A percentile compares a stretch with the other conserved stretches of the same genome.
These are phyloP conservation scores for Dimocarpus longan DNA, from an alignment of 345 rosid genomes.

Conservation along the genomic window DNA sequence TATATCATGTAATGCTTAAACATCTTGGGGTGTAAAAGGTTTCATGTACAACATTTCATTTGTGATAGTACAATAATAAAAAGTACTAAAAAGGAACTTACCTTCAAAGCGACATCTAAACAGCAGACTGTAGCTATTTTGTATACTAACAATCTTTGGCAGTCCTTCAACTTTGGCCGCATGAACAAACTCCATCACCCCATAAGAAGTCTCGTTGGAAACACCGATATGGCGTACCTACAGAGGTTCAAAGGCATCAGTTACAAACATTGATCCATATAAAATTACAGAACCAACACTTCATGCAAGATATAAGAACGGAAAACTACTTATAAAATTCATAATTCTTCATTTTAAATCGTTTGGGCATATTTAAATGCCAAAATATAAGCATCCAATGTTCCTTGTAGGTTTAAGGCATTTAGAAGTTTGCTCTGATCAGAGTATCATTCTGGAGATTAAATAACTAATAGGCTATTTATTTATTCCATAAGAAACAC, in stretches of 20 bases:
- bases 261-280: not conserved
- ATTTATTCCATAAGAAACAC: not conserved
- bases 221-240: slow-evolving; percentile 89
- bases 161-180: slow-evolving; percentile 80
- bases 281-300: not conserved
- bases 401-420: not conserved
- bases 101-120: slow-evolving; percentile 72
- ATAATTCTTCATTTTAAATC: not conserved
- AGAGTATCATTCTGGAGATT: not conserved
- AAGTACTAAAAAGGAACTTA: slow-evolving; percentile 24
- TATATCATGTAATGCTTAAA: not conserved
- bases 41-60: not conserved
- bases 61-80: slow-evolving; percentile 3
- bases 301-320: not conserved
- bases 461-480: not conserved
- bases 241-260: slow-evolving; percentile 18
- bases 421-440: not conserved
- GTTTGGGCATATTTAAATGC: not conserved
- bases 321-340: not conserved
- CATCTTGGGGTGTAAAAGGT: not conserved
- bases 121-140: slow-evolving; percentile 81
- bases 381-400: not conserved
- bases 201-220: slow-evolving; percentile 89
- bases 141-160: slow-evolving; percentile 91
- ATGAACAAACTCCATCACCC: slow-evolving; percentile 93